A percentile compares a stretch with the other conserved stretches of the same genome.
Evolutionary conservation across 306 rosid genomes (phyloP).

Genomic region (Begonia loranthoides): DNA sequence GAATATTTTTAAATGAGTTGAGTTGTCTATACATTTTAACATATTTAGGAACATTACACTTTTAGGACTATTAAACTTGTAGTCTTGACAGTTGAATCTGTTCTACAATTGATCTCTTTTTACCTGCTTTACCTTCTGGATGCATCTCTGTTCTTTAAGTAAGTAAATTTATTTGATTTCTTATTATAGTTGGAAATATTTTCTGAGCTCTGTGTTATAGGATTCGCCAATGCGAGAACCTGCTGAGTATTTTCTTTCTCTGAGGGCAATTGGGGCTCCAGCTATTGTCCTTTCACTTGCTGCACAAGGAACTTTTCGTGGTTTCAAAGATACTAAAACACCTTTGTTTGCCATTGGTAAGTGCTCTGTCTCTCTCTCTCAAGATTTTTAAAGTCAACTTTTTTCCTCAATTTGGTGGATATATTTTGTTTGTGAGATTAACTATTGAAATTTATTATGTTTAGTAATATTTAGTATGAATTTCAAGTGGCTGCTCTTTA

Average conservation of each 20-base stretch:
- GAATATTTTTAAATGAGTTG: too few species aligned
- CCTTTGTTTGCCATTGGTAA: slow-evolving; percentile 86
- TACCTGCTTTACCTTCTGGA: too few species aligned
- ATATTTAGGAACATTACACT: too few species aligned
- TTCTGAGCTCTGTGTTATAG: slow-evolving; percentile 23
- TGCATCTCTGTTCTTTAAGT: too few species aligned
- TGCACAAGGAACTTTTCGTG: slow-evolving; percentile 94
- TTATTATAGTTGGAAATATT: too few species aligned
- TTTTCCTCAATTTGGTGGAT: background rate
- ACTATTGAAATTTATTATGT: too few species aligned
- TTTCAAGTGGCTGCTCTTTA: slow-evolving; percentile 14
- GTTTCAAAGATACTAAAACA: slow-evolving; percentile 80
- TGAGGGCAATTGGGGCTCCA: slow-evolving; percentile 90
- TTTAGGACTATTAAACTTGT: background rate
- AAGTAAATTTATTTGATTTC: too few species aligned
- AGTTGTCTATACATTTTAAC: too few species aligned
- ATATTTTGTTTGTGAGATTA: too few species aligned
- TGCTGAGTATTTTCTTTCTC: slow-evolving; percentile 70
- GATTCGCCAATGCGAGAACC: slow-evolving; percentile 82
- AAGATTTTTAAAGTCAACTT: background rate
- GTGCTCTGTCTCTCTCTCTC: slow-evolving; percentile 6
- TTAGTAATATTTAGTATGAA: too few species aligned
- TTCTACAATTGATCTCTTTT: too few species aligned
- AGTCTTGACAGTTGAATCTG: too few species aligned
- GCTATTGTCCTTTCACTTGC: slow-evolving; percentile 83